A percentile compares a stretch with the other conserved stretches of the same genome.
These are phyloP conservation scores for Fusarium dlaminii DNA, from an alignment of 2,329 filamentous ascomycete genomes.

Conservation along the genomic window DNA sequence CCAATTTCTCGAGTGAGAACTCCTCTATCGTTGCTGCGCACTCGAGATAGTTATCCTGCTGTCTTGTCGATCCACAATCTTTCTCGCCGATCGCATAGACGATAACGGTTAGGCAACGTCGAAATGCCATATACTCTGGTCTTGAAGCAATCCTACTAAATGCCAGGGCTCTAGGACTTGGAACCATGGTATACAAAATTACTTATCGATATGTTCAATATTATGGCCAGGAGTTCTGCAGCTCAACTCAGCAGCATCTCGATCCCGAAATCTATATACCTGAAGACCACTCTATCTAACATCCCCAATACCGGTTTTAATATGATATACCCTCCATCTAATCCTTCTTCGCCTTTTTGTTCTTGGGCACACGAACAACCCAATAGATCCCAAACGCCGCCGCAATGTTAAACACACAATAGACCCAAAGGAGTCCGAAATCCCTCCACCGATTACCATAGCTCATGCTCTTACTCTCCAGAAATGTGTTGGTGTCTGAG, in stretches of 20 bases:
- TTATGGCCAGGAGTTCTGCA: background rate
- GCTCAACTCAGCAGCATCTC: background rate
- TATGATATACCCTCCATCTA: background rate
- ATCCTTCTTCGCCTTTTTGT: constrained; percentile 29
- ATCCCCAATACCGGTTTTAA: background rate
- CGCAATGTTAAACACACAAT: constrained; percentile 61
- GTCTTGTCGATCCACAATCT: too few species aligned
- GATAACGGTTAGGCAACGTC: rapidly evolving
- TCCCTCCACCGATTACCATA: constrained; percentile 65
- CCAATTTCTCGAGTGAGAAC: rapidly evolving
- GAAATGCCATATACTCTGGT: background rate
- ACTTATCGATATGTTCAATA: background rate
- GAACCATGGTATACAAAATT: background rate
- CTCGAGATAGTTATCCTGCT: background rate
- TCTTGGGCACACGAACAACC: constrained; percentile 51
- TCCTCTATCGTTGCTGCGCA: background rate
- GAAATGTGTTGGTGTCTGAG: constrained; percentile 51
- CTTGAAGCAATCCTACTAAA: background rate
- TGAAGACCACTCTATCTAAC: background rate
- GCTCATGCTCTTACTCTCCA: constrained; percentile 53
- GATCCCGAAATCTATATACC: background rate
- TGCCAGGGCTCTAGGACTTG: background rate
- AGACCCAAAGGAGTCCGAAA: constrained; percentile 64
- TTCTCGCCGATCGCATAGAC: rapidly evolving
- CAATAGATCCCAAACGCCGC: constrained; percentile 62